These are phyloP conservation scores for Lasiosphaeris hirsuta DNA, from an alignment of 495 filamentous ascomycete species.

Conservation along the genomic window DNA sequence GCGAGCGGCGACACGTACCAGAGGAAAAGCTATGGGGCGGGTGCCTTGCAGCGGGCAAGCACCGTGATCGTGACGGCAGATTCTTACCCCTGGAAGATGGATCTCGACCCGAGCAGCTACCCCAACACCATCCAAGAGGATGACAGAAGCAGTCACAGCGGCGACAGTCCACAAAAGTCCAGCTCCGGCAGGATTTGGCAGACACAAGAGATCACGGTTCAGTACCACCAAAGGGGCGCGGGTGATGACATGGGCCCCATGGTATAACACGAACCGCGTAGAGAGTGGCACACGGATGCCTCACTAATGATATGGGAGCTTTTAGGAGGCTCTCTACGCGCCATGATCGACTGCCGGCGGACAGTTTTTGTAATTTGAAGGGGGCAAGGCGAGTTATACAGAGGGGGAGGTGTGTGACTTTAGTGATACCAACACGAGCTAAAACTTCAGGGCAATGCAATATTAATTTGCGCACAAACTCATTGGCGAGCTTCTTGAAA, in stretches of 20 bases:
- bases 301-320: too few species aligned
- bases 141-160: not conserved
- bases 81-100: not conserved
- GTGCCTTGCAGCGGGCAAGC: not conserved
- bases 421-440: too few species aligned
- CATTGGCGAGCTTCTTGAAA: too few species aligned
- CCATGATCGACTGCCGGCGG: too few species aligned
- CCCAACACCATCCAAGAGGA: not conserved
- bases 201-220: constrained; percentile 19
- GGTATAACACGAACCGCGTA: not conserved
- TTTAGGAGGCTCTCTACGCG: too few species aligned
- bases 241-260: not conserved
- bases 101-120: not conserved
- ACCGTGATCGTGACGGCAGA: constrained; percentile 6
- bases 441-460: too few species aligned
- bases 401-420: too few species aligned
- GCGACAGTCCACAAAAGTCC: not conserved
- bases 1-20: constrained; percentile 1
- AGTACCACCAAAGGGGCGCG: constrained; percentile 1
- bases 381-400: too few species aligned
- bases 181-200: constrained; percentile 9
- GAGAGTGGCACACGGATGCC: not conserved
- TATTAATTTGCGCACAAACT: too few species aligned
- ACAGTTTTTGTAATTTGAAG: too few species aligned
- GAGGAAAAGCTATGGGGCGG: constrained; percentile 11